These are phyloP conservation scores for Paraconiothyrium brasiliense DNA, from an alignment of 2,329 filamentous ascomycete species.

Conservation along the genomic window DNA sequence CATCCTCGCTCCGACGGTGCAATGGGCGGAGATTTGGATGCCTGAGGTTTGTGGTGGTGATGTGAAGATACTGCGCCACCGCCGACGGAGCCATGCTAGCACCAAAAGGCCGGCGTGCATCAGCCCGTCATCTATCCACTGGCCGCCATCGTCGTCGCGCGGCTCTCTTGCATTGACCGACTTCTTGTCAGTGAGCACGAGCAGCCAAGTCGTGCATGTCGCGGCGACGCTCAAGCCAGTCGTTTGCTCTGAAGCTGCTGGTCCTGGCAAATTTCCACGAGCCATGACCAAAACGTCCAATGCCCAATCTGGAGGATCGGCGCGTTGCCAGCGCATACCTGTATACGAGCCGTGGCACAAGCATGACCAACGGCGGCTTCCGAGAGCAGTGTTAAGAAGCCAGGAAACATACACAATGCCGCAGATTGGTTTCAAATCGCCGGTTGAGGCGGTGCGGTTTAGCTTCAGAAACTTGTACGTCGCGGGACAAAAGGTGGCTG, in stretches of 20 bases:
- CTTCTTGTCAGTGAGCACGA: conserved; percentile 28
- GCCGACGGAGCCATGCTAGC: conserved; percentile 31
- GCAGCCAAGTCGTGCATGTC: conserved; percentile 21
- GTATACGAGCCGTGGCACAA: conserved; percentile 19
- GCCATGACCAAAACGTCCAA: conserved; percentile 12
- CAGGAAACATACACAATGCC: conserved; percentile 2
- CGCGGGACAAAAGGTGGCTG: conserved; percentile 11
- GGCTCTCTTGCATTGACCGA: conserved; percentile 49
- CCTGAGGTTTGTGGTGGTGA: conserved; percentile 34
- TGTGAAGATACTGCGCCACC: conserved; percentile 43
- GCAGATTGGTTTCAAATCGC: conserved; percentile 11
- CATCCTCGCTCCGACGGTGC: not conserved
- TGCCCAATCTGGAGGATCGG: conserved; percentile 23
- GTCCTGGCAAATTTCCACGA: conserved; percentile 26
- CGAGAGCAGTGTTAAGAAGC: not conserved
- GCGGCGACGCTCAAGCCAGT: conserved; percentile 42
- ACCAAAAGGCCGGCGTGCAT: conserved; percentile 28
- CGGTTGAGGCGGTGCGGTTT: not conserved
- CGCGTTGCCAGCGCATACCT: conserved; percentile 38
- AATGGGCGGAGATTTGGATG: conserved; percentile 20
- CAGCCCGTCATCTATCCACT: conserved; percentile 13
- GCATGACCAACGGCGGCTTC: not conserved
- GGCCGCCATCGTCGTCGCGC: conserved; percentile 30
- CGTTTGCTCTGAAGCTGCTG: conserved; percentile 33
- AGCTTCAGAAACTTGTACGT: conserved; percentile 21